Base-by-base conservation (phyloP, 441 rosid species). In the Pelargonium hybrid region DNA sequence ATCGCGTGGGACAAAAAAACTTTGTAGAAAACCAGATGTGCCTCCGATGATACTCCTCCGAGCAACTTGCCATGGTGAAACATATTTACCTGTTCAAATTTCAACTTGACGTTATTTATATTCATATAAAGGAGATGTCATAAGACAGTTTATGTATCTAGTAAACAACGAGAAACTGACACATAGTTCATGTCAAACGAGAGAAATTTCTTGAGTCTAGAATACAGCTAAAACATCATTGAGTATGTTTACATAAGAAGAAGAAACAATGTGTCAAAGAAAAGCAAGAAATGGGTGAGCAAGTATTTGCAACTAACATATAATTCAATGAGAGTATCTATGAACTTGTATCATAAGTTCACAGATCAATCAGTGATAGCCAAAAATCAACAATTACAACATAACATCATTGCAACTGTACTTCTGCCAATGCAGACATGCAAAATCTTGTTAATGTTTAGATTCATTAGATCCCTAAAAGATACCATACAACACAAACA, bases 1-100 rank as follows among this genome's bases (percentile, higher is more conserved):
- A 76, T 63, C 72, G 66, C 73, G 64, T 70, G 64, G 70, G 56
- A 65, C n/a, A n/a, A 54, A 31, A 41, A 74, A 66, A 29, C 48
- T 71, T 25, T 3, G 50, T 56, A 43, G 48, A 15, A 1, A 23
- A 57, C 21, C 7, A 4, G 47, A 13, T 52, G 21, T 8, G 15
- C 52, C 17, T 47, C 52, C 17, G 6, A 39, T 50, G 4, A 11
- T 5, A n/a, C 56, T 31, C 13, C 52, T 47, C 50, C 17, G 17
- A 31, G 37, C 75, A 70, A 67, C 31, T 31, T 61, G 31, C 39
- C 37, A 66, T 7, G 9, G 11, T 8, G 13, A 29, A 9, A 18
- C 63, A 56, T 18, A 10, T 11, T 8, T 56, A 56, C 26, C 63
- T 18, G 63, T 56, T 56, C 63, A 20, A 26, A 56, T 18, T 18